Percentiles rank a stretch among this genome's conserved stretches.
Evolutionary conservation across 768 basidiomycete species (phyloP).

Genomic region (Trametes sanguinea): DNA sequence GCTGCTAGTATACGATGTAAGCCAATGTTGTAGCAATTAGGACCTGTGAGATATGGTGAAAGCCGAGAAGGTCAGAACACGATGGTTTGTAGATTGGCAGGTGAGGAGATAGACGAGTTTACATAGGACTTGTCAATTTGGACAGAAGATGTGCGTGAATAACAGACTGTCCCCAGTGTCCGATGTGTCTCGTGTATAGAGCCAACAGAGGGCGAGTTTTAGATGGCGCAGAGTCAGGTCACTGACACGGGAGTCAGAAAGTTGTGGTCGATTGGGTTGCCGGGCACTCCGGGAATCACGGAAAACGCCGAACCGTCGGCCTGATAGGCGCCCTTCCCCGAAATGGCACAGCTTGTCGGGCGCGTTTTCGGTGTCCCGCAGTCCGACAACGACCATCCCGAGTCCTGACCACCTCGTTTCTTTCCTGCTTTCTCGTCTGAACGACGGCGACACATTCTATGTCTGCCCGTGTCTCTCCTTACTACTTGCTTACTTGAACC

Average conservation of each 20-base stretch:
- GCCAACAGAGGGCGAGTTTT: no score
- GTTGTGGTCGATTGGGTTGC: not conserved
- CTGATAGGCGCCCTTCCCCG: not conserved
- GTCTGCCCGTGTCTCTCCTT: not conserved
- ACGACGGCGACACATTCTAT: slow-evolving; percentile 5
- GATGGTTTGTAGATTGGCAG: no score
- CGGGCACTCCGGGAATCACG: slow-evolving; percentile 1
- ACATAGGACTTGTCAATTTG: no score
- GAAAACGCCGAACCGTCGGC: slow-evolving; percentile 2
- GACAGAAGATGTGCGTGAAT: no score
- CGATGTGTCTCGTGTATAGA: no score
- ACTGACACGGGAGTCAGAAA: no score
- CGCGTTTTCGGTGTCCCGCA: not conserved
- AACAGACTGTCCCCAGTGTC: no score
- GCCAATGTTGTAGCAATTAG: no score
- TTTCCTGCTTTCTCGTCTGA: not conserved
- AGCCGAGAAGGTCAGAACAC: no score
- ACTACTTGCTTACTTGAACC: not conserved
- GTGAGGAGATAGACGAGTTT: no score
- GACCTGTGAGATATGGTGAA: no score
- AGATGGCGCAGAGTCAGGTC: not conserved
- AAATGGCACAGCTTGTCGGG: not conserved
- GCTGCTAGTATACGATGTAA: no score
- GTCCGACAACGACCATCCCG: not conserved
- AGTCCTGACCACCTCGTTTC: not conserved